Base-by-base conservation (phyloP, 148 eudicot species). In the Rhododendron henanense region DNA sequence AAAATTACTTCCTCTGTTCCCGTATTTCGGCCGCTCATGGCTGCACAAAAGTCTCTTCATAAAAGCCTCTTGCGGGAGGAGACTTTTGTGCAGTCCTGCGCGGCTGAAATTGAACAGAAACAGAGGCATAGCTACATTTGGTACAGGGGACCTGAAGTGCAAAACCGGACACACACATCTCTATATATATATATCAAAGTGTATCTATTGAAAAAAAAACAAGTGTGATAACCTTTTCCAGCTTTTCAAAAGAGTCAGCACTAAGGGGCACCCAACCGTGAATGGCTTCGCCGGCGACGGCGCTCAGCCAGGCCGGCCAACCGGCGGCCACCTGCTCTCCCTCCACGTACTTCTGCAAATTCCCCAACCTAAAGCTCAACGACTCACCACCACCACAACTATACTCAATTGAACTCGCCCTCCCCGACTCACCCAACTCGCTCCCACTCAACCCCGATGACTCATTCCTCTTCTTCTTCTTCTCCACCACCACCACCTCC, bases 251-350 rank as follows among this genome's bases (percentile, higher is more conserved):
- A 39, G 93, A 89, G 84, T 97, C 98, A 18, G 93, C 93, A 57
- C 87, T 89, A 16, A 94, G 94, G 0, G 99, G 99, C 79, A 97
- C 93, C 99, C 98, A 97, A 1, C 98, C 98, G 23, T 93, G 98
- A 83, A 97, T 93, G 61, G 99, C 99, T 85, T 97, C 99, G 39
- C 98, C 95, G 35, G 99, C 98, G 41, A 97, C 99, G 25, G 98
- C 98, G 61, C 93, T 93, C 10, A 97, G 93, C 99, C 99, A 97
- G 48, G 98, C 96, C 21, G 99, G 99, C 99, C 99, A 97, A 2
- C 99, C 99, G n/a, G 99, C 99, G 21, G 99, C 99, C 53, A 93
- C 93, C 39, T 95, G 97, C 55, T 94, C 99, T 2, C 92, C 94
- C 48, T 93, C 99, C 19, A 93, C 95, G 55, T 93, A 91, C 90